These are phyloP conservation scores for Plenodomus tracheiphilus DNA, from an alignment of 2,329 filamentous ascomycete species.

Conservation along the genomic window DNA sequence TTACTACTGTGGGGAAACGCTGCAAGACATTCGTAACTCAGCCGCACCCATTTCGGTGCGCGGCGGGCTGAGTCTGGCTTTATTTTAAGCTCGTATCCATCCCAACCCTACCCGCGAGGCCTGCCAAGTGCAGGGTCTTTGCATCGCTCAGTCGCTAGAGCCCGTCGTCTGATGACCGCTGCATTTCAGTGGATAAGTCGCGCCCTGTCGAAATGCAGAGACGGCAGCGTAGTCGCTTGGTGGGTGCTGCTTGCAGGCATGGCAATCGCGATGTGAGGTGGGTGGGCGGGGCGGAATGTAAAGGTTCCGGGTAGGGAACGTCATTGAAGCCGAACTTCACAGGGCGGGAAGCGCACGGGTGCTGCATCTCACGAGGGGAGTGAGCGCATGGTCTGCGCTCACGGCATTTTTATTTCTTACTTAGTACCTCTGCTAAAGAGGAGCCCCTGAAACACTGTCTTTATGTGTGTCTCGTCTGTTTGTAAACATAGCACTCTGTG, in stretches of 20 bases:
- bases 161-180: background rate
- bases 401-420: too few relatives aligned
- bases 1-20: constrained; percentile 1
- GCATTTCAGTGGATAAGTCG: background rate
- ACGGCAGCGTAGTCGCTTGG: background rate
- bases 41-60: constrained; percentile 8
- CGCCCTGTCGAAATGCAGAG: too few relatives aligned
- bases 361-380: background rate
- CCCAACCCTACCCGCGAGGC: background rate
- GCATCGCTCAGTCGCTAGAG: constrained; percentile 1
- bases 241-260: background rate
- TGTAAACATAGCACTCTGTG: too few relatives aligned
- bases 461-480: too few relatives aligned
- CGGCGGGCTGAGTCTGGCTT: constrained; percentile 10
- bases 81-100: constrained; percentile 10
- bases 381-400: background rate
- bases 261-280: background rate
- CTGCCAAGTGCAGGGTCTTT: constrained; percentile 1
- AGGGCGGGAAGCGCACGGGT: background rate
- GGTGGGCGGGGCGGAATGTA: background rate
- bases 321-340: background rate
- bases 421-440: too few relatives aligned
- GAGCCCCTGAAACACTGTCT: too few relatives aligned
- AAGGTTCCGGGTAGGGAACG: background rate
- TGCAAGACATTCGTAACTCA: constrained; percentile 1